These are phyloP conservation scores for Dendrobium huoshanense DNA, from an alignment of 106 monocot genomes.

Conservation along the genomic window DNA sequence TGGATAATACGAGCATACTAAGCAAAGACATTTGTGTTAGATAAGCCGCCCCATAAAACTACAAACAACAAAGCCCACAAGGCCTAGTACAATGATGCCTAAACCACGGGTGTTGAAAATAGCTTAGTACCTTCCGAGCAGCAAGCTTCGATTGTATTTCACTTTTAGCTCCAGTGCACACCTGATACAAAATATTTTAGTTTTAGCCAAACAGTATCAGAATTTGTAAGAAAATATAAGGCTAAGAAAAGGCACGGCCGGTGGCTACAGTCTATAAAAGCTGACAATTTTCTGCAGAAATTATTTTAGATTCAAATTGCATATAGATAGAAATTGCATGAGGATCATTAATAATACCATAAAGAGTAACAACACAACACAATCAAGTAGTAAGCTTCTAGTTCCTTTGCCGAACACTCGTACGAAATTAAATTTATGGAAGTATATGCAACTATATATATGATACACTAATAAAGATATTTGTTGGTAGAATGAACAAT, in stretches of 20 bases:
- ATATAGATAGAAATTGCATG: too few species aligned
- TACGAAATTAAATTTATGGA: too few species aligned
- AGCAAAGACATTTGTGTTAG: constrained; percentile 26
- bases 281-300: background rate
- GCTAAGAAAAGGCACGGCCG: background rate
- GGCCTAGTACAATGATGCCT: background rate
- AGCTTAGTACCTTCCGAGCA: constrained; percentile 71
- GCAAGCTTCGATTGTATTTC: constrained; percentile 97
- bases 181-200: constrained; percentile 23
- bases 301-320: background rate
- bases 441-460: too few species aligned
- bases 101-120: background rate
- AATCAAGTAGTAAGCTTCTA: too few species aligned
- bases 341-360: too few species aligned
- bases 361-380: too few species aligned
- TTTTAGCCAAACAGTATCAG: background rate
- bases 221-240: background rate
- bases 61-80: background rate
- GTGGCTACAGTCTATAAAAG: background rate
- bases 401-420: too few species aligned
- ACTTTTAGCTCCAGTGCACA: constrained; percentile 96
- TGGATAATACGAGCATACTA: constrained; percentile 97
- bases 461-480: too few species aligned
- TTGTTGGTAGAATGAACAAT: too few species aligned
- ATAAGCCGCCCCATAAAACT: background rate